Base-by-base conservation (phyloP, 169 alveolate genomes). In the Plasmodium knowlesi region DNA sequence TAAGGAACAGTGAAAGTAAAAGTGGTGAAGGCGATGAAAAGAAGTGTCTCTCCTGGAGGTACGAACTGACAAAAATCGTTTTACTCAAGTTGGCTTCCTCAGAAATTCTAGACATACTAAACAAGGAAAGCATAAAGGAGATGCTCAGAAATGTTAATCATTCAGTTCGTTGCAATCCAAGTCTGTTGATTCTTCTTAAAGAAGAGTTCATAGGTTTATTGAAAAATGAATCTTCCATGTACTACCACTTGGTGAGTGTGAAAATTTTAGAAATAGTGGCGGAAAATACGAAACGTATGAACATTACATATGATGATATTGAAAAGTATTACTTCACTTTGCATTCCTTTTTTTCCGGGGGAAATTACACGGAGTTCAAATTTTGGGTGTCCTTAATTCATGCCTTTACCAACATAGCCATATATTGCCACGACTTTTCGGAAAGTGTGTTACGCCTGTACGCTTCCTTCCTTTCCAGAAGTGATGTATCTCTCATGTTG, bases 331-430 rank as follows among this genome's bases (percentile, higher is more conserved):
- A 88, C 43, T 12, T 88, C 67, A 78, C 82, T 25, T 88, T 88
- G 50, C 32, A 88, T 88, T 84, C 93, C 8, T 72, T 84, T 78
- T 88, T 88, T 22, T 78, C 78, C 34, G 50, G 71, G 37, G 54
- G 81, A 19, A 41, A 88, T 78, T 88, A 50, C 71, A 61, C 5
- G 25, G 50, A 88, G 34, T 25, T 88, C 10, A 78, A 88, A 41
- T 88, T 78, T 28, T 88, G 94, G 94, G 19, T 88, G 14, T 88
- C 86, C 32, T 79, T 88, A 88, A 88, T 88, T 88, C 94, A 88
- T 41, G 86, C 86, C 30, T 78, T 88, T 78, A 88, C 94, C n/a
- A 88, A 67, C n/a, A 88, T 78, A 34, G 94, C 89, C 10, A 12
- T 88, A 57, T 88, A 76, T 12, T 88, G 94, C 28, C 83, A 88